Evolutionary conservation across 2,329 filamentous ascomycete species (phyloP).

Genomic region (Cercospora zeae-maydis): DNA sequence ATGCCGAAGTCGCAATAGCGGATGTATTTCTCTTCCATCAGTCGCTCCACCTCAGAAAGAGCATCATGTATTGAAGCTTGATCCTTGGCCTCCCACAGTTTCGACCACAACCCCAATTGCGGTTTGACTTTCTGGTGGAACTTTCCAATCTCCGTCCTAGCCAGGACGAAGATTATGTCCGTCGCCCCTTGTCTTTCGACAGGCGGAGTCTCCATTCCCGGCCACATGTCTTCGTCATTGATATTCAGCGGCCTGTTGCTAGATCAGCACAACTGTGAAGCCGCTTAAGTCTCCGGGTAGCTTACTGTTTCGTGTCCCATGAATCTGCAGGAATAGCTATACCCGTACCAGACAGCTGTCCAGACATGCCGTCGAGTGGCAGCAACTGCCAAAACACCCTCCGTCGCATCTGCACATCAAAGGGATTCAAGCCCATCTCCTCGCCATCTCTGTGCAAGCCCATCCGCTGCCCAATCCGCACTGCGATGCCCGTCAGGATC

Average conservation of each 20-base stretch:
- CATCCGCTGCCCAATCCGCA: conserved; percentile 59
- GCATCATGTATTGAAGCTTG: conserved; percentile 22
- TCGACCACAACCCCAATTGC: conserved; percentile 21
- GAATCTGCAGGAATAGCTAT: conserved; percentile 29
- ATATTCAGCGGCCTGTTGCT: conserved; percentile 32
- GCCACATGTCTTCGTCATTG: conserved; percentile 37
- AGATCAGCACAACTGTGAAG: not conserved
- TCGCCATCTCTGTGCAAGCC: conserved; percentile 60
- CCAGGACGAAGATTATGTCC: conserved; percentile 49
- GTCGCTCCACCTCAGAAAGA: conserved; percentile 42
- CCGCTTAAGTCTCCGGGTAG: not conserved
- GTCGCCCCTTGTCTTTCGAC: conserved; percentile 51
- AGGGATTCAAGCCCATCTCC: conserved; percentile 50
- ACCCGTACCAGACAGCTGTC: conserved; percentile 33
- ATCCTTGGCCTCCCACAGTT: conserved; percentile 23
- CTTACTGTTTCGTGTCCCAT: conserved; percentile 33
- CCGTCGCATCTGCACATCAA: conserved; percentile 58
- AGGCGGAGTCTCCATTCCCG: conserved; percentile 48
- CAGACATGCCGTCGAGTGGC: conserved; percentile 50
- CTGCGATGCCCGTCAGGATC: conserved; percentile 60
- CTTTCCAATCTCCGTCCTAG: conserved; percentile 43
- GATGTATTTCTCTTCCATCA: conserved; percentile 43
- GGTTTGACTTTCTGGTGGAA: conserved; percentile 35
- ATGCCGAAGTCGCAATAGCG: conserved; percentile 46
- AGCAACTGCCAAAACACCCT: conserved; percentile 62